Percentiles rank a stretch among this genome's conserved stretches.
Evolutionary conservation across 2,329 filamentous ascomycete species (phyloP).

Genomic region (Aureobasidium sp.): DNA sequence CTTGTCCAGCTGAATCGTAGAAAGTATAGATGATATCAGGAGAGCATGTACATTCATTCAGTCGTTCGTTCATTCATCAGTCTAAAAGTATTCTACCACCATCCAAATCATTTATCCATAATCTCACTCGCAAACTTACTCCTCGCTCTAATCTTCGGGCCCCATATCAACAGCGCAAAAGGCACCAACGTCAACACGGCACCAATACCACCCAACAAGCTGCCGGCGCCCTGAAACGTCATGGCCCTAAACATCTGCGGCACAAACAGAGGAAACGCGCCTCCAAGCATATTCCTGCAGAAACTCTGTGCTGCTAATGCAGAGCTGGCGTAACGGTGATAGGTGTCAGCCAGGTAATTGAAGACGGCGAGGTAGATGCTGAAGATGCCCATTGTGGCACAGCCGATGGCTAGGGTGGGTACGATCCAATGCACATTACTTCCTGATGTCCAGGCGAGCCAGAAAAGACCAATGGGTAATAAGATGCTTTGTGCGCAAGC

Average conservation of each 20-base stretch:
- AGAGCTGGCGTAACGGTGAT: constrained; percentile 75
- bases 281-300: constrained; percentile 76
- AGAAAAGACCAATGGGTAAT: constrained; percentile 71
- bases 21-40: background rate
- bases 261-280: constrained; percentile 72
- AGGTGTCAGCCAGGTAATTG: constrained; percentile 86
- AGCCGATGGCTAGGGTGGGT: constrained; percentile 59
- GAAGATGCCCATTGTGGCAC: constrained; percentile 79
- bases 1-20: too few species aligned
- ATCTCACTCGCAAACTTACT: constrained; percentile 62
- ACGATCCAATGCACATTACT: constrained; percentile 61
- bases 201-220: constrained; percentile 65
- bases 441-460: constrained; percentile 66
- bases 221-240: constrained; percentile 62
- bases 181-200: constrained; percentile 67
- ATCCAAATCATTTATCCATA: constrained; percentile 18
- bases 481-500: constrained; percentile 67
- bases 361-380: constrained; percentile 81
- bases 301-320: constrained; percentile 81
- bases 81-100: background rate
- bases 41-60: background rate
- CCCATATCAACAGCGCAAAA: constrained; percentile 75
- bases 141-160: constrained; percentile 62
- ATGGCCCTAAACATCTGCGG: constrained; percentile 63
- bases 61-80: background rate